Percentiles rank a stretch among this genome's conserved stretches.
These are phyloP conservation scores for Casuarina glauca DNA, from an alignment of 306 rosid species.

Conservation along the genomic window DNA sequence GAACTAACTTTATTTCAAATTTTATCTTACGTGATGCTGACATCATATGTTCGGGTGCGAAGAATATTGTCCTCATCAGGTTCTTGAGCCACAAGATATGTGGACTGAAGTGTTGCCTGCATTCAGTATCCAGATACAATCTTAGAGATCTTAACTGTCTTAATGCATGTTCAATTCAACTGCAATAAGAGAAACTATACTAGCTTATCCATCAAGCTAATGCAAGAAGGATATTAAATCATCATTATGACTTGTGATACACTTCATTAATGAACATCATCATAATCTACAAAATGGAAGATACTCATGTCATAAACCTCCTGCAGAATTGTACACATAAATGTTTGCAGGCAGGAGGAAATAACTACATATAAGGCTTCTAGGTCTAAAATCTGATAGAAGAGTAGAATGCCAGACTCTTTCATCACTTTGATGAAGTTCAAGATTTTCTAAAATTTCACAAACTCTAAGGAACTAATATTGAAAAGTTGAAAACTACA, in stretches of 20 bases:
- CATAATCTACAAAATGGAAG: not conserved
- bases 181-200: not conserved
- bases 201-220: not conserved
- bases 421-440: not conserved
- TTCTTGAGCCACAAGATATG: conserved; percentile 83
- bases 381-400: not conserved
- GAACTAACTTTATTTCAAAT: not conserved
- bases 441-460: not conserved
- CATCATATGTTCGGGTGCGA: conserved; percentile 86
- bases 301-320: not conserved
- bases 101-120: conserved; percentile 63
- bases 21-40: conserved; percentile 88
- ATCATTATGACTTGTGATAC: not conserved
- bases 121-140: conserved; percentile 24
- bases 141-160: not conserved
- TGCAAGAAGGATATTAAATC: not conserved
- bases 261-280: not conserved
- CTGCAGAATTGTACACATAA: no score
- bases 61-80: conserved; percentile 92
- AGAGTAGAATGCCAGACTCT: not conserved
- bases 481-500: not conserved
- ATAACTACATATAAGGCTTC: not conserved
- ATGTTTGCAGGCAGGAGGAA: not conserved
- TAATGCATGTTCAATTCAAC: not conserved
- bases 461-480: not conserved